Evolutionary conservation across 2,329 filamentous ascomycete species (phyloP).

Genomic region (Fusarium temperatum): DNA sequence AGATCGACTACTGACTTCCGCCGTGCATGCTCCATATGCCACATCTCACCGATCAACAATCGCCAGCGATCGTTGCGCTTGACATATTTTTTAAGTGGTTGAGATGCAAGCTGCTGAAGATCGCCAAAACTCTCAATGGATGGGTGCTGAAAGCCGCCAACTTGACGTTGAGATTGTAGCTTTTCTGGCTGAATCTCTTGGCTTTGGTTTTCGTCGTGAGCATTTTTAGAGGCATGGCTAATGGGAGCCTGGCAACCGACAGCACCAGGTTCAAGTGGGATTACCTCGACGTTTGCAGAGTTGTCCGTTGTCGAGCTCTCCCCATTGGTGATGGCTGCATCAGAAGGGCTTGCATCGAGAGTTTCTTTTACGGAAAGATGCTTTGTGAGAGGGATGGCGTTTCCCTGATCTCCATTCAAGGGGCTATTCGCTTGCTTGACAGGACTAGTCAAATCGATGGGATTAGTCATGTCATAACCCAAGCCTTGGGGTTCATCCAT

Average conservation of each 20-base stretch:
- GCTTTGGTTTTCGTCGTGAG: not conserved
- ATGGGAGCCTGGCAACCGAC: not conserved
- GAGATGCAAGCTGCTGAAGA: slow-evolving; percentile 37
- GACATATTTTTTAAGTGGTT: slow-evolving; percentile 37
- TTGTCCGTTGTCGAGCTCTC: not conserved
- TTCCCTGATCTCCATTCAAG: not conserved
- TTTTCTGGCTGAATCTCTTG: not conserved
- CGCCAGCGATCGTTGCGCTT: slow-evolving; percentile 43
- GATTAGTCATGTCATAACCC: not conserved
- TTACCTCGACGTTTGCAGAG: not conserved
- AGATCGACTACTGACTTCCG: slow-evolving; percentile 41
- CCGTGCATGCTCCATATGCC: slow-evolving; percentile 43
- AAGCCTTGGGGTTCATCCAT: slow-evolving; percentile 17
- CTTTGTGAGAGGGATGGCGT: not conserved
- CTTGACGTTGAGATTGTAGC: not conserved
- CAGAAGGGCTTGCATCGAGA: not conserved
- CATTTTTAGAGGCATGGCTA: not conserved
- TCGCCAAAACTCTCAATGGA: slow-evolving; percentile 35
- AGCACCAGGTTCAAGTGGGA: not conserved
- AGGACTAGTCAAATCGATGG: slow-evolving; percentile 43
- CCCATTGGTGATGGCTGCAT: not conserved
- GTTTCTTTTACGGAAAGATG: not conserved
- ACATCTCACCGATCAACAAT: slow-evolving; percentile 44
- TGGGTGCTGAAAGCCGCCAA: slow-evolving; percentile 11
- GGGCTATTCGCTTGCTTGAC: slow-evolving; percentile 5